Evolutionary conservation across 2,329 filamentous ascomycete genomes (phyloP).

Genomic region (Beauveria caledonica): DNA sequence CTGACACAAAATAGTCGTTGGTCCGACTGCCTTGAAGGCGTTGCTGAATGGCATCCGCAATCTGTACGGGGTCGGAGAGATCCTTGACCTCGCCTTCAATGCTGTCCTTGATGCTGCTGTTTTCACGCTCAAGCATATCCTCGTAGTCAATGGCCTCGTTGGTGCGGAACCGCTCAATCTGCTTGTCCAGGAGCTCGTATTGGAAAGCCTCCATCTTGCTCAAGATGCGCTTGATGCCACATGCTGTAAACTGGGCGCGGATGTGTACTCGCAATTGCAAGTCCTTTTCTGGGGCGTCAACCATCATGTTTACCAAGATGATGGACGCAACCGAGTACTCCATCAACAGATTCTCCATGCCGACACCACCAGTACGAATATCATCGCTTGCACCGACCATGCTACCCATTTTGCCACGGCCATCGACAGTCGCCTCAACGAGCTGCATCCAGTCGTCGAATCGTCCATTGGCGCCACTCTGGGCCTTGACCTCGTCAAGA

Average conservation of each 20-base stretch:
- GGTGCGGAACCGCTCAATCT: constrained; percentile 84
- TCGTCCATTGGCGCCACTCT: constrained; percentile 84
- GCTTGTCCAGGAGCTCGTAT: constrained; percentile 97
- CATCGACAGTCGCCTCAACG: constrained; percentile 93
- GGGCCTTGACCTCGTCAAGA: constrained; percentile 81
- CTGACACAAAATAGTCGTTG: constrained; percentile 92
- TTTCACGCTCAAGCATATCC: constrained; percentile 87
- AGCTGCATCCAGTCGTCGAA: constrained; percentile 99
- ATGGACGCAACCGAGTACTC: constrained; percentile 95
- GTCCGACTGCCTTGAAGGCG: constrained; percentile 76
- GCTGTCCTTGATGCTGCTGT: constrained; percentile 81
- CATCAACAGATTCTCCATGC: constrained; percentile 98
- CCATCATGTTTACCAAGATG: constrained; percentile 92
- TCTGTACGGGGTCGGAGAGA: constrained; percentile 84
- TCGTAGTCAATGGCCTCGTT: constrained; percentile 99
- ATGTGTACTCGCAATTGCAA: constrained; percentile 89
- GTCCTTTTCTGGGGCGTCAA: constrained; percentile 84
- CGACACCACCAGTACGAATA: constrained; percentile 88
- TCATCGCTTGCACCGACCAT: constrained; percentile 95
- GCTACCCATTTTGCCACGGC: constrained; percentile 97
- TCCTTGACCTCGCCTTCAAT: constrained; percentile 83
- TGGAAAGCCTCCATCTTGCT: constrained; percentile 98
- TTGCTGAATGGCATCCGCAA: constrained; percentile 85
- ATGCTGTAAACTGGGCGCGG: constrained; percentile 89
- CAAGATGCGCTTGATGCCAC: constrained; percentile 88